Base-by-base conservation (phyloP, 1,284 basidiomycete species). In the Tremellales sp. region DNA sequence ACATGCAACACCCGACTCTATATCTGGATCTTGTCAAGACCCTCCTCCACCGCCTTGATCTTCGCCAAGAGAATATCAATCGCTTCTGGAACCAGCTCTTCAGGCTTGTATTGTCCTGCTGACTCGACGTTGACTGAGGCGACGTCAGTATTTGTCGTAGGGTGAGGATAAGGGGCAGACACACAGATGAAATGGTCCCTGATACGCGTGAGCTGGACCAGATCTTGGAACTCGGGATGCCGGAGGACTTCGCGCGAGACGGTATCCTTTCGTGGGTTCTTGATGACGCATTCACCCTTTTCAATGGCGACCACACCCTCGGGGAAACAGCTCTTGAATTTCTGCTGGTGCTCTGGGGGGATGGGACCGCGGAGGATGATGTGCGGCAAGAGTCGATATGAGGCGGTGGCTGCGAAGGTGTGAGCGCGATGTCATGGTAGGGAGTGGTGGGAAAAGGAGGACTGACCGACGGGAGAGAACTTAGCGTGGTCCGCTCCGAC, bases 401-500 rank as follows among this genome's bases (percentile, higher is more conserved):
- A 88, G 1, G 94, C 92, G 9, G 91, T 95, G 2, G 92, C 91
- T 91, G 60, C 14, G 38, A 28, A 48, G 44, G 26, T 29, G 18
- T 7, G 14, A 40, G 13, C 5, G n/a, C 32, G 9, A 25, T 25
- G 14, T 21, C 7, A 9, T 18, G 9, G n/a, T 39, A 42, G 14
- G 28, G 12, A 10, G 13, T 36, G 18, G 21, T 14, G 24, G 18
- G 24, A 32, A 42, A 34, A 10, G 40, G 13, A 34, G 35, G 4
- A 76, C 87, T 54, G 57, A 88, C 88, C 89, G 42, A 98, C 95
- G n/a, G 95, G 91, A 47, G 83, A 90, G 72, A 88, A 98, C 68
- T 99, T 99, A 34, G 95, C 92, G 66, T 99, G 95, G 60, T 94
- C 91, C 61, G 88, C 90, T 18, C 91, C 93, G n/a, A 90, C 81